Evolutionary conservation across 176 grass and related monocot genomes (phyloP).

Genomic region (Alloteropsis semialata): DNA sequence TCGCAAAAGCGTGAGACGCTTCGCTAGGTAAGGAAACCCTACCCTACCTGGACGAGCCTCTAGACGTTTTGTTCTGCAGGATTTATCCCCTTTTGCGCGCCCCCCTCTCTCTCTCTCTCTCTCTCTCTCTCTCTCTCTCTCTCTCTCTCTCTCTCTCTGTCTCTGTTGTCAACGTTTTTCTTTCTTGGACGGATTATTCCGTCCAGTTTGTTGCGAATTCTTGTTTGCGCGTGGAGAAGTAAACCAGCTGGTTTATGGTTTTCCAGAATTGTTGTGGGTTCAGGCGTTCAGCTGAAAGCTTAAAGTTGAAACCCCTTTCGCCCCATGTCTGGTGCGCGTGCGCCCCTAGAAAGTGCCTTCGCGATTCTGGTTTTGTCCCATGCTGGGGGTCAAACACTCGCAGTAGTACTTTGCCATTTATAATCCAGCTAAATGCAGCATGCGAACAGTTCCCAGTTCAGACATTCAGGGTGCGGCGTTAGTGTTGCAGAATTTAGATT

Average conservation of each 20-base stretch:
- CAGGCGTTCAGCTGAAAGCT: neutral
- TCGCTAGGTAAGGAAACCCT: conserved; percentile 1
- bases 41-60: neutral
- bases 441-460: conserved; percentile 5
- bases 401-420: neutral
- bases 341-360: too few species aligned
- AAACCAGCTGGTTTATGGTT: neutral
- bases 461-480: neutral
- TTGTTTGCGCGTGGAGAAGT: neutral
- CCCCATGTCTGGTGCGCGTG: neutral
- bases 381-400: neutral
- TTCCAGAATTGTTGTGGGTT: neutral
- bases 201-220: neutral
- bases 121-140: too few species aligned
- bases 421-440: neutral
- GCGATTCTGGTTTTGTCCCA: neutral
- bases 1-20: neutral
- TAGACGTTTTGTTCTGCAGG: neutral
- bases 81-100: too few species aligned
- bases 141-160: too few species aligned
- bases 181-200: neutral
- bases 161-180: neutral
- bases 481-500: neutral
- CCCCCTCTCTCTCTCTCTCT: too few species aligned
- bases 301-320: too few species aligned